Conservation (phyloP, 1,139 yeast species). For the Yamadazyma diospyri region DNA sequence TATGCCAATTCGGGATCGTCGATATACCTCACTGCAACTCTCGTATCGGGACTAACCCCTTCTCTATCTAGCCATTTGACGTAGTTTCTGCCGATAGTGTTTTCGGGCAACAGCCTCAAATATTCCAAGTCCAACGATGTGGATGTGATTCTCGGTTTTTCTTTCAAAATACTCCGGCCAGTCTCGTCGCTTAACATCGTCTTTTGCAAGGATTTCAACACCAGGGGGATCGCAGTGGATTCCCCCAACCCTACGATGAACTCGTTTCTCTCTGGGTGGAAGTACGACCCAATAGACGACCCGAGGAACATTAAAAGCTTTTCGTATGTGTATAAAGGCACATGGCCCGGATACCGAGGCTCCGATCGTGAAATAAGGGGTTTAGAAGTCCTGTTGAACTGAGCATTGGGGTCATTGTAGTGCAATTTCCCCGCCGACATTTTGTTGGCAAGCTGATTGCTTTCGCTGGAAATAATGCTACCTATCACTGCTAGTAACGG, state of each 20-base stretch:
- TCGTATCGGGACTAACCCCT: slow-evolving; percentile 89
- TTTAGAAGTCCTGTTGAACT: slow-evolving; percentile 25
- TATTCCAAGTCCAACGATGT: slow-evolving; percentile 62
- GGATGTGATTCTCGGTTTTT: slow-evolving; percentile 80
- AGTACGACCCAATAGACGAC: slow-evolving; percentile 78
- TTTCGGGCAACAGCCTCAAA: slow-evolving; percentile 59
- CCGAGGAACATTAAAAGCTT: slow-evolving; percentile 62
- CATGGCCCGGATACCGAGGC: slow-evolving; percentile 73
- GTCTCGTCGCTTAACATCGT: slow-evolving; percentile 72
- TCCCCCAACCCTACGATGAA: slow-evolving; percentile 94
- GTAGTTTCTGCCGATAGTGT: slow-evolving; percentile 76
- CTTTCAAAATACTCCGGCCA: slow-evolving; percentile 76
- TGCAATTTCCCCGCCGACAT: slow-evolving; percentile 57
- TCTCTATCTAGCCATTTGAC: slow-evolving; percentile 81
- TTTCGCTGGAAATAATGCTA: slow-evolving; percentile 41
- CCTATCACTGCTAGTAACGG: slow-evolving; percentile 19
- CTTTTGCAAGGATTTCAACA: slow-evolving; percentile 58
- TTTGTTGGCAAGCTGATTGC: slow-evolving; percentile 51
- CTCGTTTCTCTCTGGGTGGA: slow-evolving; percentile 79
- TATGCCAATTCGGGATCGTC: slow-evolving; percentile 91
- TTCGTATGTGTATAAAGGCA: slow-evolving; percentile 68
- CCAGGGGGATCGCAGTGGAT: slow-evolving; percentile 73
- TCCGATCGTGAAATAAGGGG: slow-evolving; percentile 36
- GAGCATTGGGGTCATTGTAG: slow-evolving; percentile 33
- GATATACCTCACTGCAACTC: slow-evolving; percentile 82